Conservation (phyloP, 2,329 filamentous ascomycete species). For the Cladorrhinum sp. region DNA sequence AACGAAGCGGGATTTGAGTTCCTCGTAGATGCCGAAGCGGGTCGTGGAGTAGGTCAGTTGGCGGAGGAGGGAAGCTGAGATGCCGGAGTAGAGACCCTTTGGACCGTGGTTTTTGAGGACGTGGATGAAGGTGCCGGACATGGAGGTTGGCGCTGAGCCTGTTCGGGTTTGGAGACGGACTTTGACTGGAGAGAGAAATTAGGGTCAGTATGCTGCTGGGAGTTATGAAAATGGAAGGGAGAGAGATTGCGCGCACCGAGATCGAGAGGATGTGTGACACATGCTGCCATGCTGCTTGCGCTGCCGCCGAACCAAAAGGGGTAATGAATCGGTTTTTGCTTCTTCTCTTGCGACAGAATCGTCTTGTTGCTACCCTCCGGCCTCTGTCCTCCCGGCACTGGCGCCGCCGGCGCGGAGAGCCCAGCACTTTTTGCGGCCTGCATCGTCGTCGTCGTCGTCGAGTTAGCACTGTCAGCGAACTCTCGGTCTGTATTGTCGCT, state of each 20-base stretch:
- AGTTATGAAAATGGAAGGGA: not conserved
- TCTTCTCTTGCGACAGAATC: constrained; percentile 10
- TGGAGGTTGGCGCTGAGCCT: constrained; percentile 71
- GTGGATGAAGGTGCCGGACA: constrained; percentile 81
- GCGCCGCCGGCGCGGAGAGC: constrained; percentile 6
- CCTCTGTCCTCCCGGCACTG: not conserved
- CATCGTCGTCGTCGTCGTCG: constrained; percentile 9
- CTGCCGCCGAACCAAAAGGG: constrained; percentile 97
- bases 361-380: constrained; percentile 5
- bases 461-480: not conserved
- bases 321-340: constrained; percentile 54
- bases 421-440: constrained; percentile 14
- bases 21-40: constrained; percentile 94
- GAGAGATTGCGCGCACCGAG: constrained; percentile 21
- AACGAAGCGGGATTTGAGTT: constrained; percentile 69
- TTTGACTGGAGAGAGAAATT: constrained; percentile 18
- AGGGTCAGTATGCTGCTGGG: constrained; percentile 6
- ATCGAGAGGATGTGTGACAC: constrained; percentile 29
- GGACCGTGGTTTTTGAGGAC: constrained; percentile 73
- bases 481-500: not conserved
- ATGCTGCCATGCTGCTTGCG: constrained; percentile 38
- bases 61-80: constrained; percentile 87
- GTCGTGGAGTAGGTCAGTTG: constrained; percentile 96
- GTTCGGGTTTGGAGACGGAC: constrained; percentile 85
- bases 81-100: constrained; percentile 82